Percentiles rank a stretch among this genome's conserved stretches.
Conservation (phyloP, 2,329 filamentous ascomycete genomes). For the Xylariaceae sp. region DNA sequence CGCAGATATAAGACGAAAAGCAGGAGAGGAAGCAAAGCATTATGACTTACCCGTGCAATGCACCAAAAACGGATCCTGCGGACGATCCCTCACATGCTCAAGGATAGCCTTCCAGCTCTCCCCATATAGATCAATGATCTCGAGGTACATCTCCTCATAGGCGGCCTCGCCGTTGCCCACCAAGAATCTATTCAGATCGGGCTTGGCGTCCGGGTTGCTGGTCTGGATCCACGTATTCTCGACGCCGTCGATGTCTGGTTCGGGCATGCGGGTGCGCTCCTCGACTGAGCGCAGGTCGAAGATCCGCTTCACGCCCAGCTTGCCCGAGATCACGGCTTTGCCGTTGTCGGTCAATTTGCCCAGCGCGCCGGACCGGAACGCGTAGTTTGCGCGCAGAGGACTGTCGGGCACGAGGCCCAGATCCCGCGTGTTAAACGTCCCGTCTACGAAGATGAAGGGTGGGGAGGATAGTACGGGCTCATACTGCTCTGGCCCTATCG, state of each 20-base stretch:
- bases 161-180: conserved; percentile 52
- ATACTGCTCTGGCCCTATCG: conserved; percentile 48
- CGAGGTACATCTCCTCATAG: conserved; percentile 55
- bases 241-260: conserved; percentile 49
- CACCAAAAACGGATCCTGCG: conserved; percentile 54
- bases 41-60: conserved; percentile 59
- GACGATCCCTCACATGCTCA: conserved; percentile 55
- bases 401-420: conserved; percentile 53
- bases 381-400: conserved; percentile 49
- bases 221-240: conserved; percentile 53
- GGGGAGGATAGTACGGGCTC: conserved; percentile 46
- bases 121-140: conserved; percentile 52
- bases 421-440: conserved; percentile 61
- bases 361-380: conserved; percentile 57
- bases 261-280: conserved; percentile 53
- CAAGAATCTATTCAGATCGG: conserved; percentile 52
- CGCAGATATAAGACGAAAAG: too few relatives aligned
- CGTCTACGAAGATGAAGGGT: conserved; percentile 55
- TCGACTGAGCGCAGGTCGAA: conserved; percentile 58
- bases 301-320: conserved; percentile 51
- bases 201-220: conserved; percentile 44
- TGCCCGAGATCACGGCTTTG: conserved; percentile 46
- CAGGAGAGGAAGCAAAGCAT: background rate
- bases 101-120: conserved; percentile 53
- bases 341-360: conserved; percentile 45